Evolutionary conservation across 2,329 filamentous ascomycete species (phyloP).

Genomic region (Apiospora malaysiana): DNA sequence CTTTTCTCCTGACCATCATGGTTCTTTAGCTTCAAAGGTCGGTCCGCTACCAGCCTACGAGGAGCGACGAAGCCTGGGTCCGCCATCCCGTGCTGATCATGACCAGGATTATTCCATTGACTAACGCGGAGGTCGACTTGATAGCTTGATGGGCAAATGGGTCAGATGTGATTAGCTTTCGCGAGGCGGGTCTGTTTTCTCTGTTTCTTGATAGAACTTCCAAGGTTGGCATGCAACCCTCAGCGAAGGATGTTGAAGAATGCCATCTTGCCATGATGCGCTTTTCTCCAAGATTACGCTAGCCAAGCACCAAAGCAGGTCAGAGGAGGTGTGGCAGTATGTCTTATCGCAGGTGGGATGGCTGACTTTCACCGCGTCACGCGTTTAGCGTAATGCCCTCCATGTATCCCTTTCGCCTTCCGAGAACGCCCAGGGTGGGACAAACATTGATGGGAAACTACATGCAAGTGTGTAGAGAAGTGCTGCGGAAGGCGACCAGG

Average conservation of each 20-base stretch:
- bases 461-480: conserved; percentile 21
- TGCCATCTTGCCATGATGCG: conserved; percentile 17
- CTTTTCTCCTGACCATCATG: neutral
- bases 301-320: conserved; percentile 25
- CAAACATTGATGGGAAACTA: conserved; percentile 23
- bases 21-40: neutral
- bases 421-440: conserved; percentile 32
- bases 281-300: conserved; percentile 18
- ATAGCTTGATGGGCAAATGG: conserved; percentile 8
- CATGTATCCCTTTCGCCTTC: conserved; percentile 34
- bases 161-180: conserved; percentile 18
- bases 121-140: neutral
- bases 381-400: conserved; percentile 36
- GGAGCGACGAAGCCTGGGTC: neutral
- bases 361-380: conserved; percentile 42
- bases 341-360: conserved; percentile 42
- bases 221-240: conserved; percentile 20
- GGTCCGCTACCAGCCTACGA: neutral
- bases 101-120: neutral
- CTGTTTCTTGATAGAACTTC: conserved; percentile 6
- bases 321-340: conserved; percentile 37
- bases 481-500: conserved; percentile 22
- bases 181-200: conserved; percentile 10
- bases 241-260: conserved; percentile 17
- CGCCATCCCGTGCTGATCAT: conserved; percentile 9